phyloP scores from a whole-genome alignment of 2,329 filamentous ascomycete species.

The Drechmeria coniospora region DNA sequence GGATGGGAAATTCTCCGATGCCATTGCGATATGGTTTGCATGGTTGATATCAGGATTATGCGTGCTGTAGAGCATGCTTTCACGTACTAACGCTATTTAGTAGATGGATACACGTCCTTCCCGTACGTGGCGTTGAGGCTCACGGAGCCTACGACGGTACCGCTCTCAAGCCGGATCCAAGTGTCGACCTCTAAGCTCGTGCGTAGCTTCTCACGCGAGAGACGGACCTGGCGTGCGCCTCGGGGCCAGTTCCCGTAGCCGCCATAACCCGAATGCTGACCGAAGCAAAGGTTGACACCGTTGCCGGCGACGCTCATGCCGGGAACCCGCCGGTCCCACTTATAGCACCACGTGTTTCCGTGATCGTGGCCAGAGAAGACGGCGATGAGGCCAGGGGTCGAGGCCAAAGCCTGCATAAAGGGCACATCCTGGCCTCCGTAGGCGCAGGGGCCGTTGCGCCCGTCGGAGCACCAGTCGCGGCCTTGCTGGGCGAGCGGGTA shows the following conservation, averaged over 20 bases:
- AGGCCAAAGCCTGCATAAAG: constrained; percentile 47
- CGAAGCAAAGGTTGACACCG: constrained; percentile 38
- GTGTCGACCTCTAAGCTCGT: constrained; percentile 31
- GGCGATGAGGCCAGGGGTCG: constrained; percentile 37
- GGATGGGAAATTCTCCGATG: too few species aligned
- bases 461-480: constrained; percentile 28
- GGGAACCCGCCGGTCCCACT: constrained; percentile 24
- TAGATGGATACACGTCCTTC: too few species aligned
- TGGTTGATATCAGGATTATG: too few species aligned
- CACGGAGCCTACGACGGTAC: too few species aligned
- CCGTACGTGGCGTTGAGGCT: too few species aligned
- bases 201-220: constrained; percentile 25
- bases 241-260: constrained; percentile 52
- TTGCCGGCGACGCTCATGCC: constrained; percentile 22
- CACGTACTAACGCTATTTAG: too few species aligned
- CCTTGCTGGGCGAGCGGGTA: constrained; percentile 24
- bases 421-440: constrained; percentile 37
- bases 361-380: constrained; percentile 55
- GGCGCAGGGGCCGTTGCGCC: constrained; percentile 19
- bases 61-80: too few species aligned
- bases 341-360: constrained; percentile 41
- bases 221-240: constrained; percentile 39
- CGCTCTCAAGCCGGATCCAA: constrained; percentile 46
- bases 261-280: constrained; percentile 53
- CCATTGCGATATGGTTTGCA: too few species aligned